Base-by-base conservation (phyloP, 805 yeast genomes). In the Hemisphaericaspora nanyangensis region DNA sequence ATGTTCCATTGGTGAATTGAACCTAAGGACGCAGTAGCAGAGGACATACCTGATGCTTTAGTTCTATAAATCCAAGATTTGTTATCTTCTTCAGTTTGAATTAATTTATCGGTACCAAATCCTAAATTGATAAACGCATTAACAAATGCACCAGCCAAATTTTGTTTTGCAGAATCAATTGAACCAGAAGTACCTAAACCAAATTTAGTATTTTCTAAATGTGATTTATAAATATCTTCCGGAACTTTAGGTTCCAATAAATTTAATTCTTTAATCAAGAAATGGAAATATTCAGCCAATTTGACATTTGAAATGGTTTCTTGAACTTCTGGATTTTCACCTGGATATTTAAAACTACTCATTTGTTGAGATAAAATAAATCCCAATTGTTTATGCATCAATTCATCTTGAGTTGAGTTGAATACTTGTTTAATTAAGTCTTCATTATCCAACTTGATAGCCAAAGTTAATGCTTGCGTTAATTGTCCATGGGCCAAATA, bases 61-160 rank as follows among this genome's bases (percentile, higher is more conserved):
- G 96, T 90, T 60, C 85, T 86, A 67, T 85, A 91, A 40, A 91
- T 85, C 95, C 96, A 91, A 10, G 83, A 74, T 40, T 73, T 72
- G 45, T 77, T 74, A 45, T 85, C 91, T 42, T 76, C 80, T 49
- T 82, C 87, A 31, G 83, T 82, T 44, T 82, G 79, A 41, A 90
- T 69, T 49, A 86, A 68, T 56, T 86, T 87, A 60, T 91, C 98
- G 36, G 78, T 74, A 43, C 95, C 89, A 56, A 80, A 93, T 35
- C 99, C 99, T 54, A 90, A 77, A 61, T 93, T 93, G 48, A 89
- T 74, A 58, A 90, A 88, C 6, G 90, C 84, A 56, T 89, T 93
- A 36, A 90, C 98, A 60, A 93, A 91, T n/a, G 93, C 77, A 3
- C 95, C 80, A 4, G 98, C 98, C 52, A 93, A 72, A 56, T 89